phyloP scores from a whole-genome alignment of 257 asterid genomes.

The Echites panduratus region DNA sequence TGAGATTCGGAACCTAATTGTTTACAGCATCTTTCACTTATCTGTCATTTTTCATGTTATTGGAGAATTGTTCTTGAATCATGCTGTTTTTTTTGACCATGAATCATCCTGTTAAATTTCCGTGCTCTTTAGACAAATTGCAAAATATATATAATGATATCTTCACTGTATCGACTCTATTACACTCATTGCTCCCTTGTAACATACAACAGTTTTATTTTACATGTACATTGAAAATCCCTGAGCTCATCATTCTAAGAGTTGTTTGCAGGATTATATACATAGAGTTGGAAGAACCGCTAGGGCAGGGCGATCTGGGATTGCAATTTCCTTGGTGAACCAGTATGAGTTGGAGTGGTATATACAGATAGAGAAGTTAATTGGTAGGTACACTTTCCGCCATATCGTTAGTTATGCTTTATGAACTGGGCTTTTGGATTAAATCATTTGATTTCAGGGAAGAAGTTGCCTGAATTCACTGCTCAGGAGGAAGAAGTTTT shows the following conservation, averaged over 20 bases:
- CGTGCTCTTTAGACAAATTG: too few relatives aligned
- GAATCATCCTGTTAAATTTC: not conserved
- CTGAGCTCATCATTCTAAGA: not conserved
- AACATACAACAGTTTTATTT: not conserved
- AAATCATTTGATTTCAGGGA: slow-evolving; percentile 39
- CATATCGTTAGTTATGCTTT: not conserved
- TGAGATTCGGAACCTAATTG: not conserved
- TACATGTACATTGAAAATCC: not conserved
- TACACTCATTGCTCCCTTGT: not conserved
- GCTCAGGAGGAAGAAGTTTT: slow-evolving; percentile 79
- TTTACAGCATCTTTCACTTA: not conserved
- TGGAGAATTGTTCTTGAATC: not conserved
- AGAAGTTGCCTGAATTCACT: slow-evolving; percentile 62
- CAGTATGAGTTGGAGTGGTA: slow-evolving; percentile 94
- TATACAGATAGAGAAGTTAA: slow-evolving; percentile 73
- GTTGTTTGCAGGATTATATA: slow-evolving; percentile 69
- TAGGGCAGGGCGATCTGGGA: slow-evolving; percentile 93
- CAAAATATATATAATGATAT: not conserved
- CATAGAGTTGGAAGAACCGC: slow-evolving; percentile 99
- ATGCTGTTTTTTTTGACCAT: not conserved
- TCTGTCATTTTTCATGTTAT: not conserved
- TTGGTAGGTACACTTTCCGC: slow-evolving; percentile 34
- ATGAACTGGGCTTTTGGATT: not conserved
- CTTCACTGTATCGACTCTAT: not conserved
- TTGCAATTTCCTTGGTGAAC: slow-evolving; percentile 71